Evolutionary conservation across 129 eudicot species (phyloP), one percentile per base, ranked within the genome.

Genomic region (Centaurea solstitialis): DNA sequence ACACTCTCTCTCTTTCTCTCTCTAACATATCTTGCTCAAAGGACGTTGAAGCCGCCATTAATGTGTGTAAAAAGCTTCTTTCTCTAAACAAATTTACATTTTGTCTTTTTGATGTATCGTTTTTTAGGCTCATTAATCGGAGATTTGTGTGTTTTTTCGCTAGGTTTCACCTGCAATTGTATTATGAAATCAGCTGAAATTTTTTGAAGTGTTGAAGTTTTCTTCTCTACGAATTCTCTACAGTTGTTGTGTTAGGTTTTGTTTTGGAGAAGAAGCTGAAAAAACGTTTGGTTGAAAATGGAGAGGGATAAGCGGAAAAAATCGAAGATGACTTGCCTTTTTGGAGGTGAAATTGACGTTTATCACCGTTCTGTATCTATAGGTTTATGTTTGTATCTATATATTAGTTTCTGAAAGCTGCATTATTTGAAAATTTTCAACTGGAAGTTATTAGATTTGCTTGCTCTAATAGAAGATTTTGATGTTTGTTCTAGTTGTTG

Each of bases 301-400:
- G 86, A 83, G 78, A 82, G 82, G 62, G 82, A 70, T 70, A 82
- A 77, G 74, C 78, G 86, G 70, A 83, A 71, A 64, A 76, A 72
- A 20, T 83, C 86, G 20, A 83, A 76, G 82, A 70, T 77, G 22
- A 77, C 86, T 70, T 70, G 74, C 35, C 74, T 83, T 21, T 83
- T 83, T 64, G 86, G 86, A 83, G 86, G 86, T 83, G 33, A 62
- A 71, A 5, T 17, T n/a, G n/a, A n/a, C n/a, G n/a, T n/a, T 61
- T 77, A 38, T 50, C 22, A 69, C 69, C 23, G 20, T 17, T 69
- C 26, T 82, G 3, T 68, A 20, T 68, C 0, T 65, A 50, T 30
- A 26, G 33, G 6, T 50, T 3, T 50, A 20, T 53, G 70, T 76
- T 62, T 57, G 69, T 57, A 57, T 28, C 40, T 70, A 30, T n/a